A percentile compares a stretch with the other conserved stretches of the same genome.
phyloP scores from a whole-genome alignment of 2,329 filamentous ascomycete species.

The Beauveria rudraprayagi region DNA sequence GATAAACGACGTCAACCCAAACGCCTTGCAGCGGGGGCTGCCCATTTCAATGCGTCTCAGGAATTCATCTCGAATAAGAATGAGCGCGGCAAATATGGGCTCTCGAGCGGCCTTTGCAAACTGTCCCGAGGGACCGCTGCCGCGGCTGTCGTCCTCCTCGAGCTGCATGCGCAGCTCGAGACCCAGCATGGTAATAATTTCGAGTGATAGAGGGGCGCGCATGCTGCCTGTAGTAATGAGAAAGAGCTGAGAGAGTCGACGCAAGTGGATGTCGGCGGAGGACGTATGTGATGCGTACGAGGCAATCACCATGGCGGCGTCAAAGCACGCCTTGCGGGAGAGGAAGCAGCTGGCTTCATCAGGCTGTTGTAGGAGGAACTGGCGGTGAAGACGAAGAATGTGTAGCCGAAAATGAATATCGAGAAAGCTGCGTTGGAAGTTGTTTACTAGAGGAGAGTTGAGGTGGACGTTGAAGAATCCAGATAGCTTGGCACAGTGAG shows the following conservation, averaged over 20 bases:
- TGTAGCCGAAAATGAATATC: background rate
- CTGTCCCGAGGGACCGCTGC: background rate
- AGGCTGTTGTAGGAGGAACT: background rate
- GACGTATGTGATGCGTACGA: background rate
- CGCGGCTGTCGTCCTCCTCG: background rate
- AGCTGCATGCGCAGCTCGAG: conserved; percentile 4
- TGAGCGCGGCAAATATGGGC: background rate
- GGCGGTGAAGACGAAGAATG: background rate
- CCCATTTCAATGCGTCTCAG: background rate
- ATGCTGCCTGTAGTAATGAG: background rate
- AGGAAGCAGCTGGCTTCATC: background rate
- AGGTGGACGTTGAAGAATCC: background rate
- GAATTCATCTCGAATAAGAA: background rate
- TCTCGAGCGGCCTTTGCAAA: background rate
- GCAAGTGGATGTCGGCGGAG: background rate
- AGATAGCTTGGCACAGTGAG: background rate
- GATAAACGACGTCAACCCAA: background rate
- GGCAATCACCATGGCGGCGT: background rate
- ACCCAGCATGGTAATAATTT: conserved; percentile 5
- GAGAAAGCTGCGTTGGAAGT: conserved; percentile 4
- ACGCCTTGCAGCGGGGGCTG: conserved; percentile 1
- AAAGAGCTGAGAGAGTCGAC: background rate
- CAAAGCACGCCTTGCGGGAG: conserved; percentile 1
- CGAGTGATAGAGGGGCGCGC: background rate
- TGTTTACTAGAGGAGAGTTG: background rate